Evolutionary conservation across 208 protist genomes (phyloP).

Genomic region (Crithidia bombi): DNA sequence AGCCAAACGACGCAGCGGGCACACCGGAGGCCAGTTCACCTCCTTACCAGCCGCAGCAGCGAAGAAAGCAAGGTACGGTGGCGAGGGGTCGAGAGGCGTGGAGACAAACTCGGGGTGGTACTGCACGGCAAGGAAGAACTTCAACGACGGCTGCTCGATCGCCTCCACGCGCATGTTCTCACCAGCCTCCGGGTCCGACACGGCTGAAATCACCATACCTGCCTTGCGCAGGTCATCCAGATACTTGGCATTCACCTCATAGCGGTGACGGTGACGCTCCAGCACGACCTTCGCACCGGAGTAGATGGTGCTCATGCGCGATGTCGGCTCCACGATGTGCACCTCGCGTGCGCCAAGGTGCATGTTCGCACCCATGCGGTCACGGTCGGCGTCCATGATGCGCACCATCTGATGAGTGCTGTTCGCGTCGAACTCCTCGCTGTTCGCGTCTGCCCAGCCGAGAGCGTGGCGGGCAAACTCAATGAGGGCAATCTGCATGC

Average conservation of each 20-base stretch:
- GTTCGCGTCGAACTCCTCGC: slow-evolving; percentile 93
- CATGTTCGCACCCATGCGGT: slow-evolving; percentile 98
- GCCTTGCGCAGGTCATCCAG: slow-evolving; percentile 86
- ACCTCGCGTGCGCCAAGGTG: slow-evolving; percentile 96
- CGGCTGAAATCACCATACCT: slow-evolving; percentile 93
- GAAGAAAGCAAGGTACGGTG: slow-evolving; percentile 97
- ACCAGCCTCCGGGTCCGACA: slow-evolving; percentile 84
- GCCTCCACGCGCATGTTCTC: slow-evolving; percentile 92
- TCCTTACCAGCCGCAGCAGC: slow-evolving; percentile 80
- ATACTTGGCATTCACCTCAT: slow-evolving; percentile 97
- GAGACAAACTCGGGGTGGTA: slow-evolving; percentile 99
- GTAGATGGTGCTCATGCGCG: slow-evolving; percentile 87
- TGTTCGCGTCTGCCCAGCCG: slow-evolving; percentile 92
- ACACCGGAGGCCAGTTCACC: slow-evolving; percentile 62
- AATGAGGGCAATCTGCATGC: slow-evolving; percentile 98
- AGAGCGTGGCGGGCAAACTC: slow-evolving; percentile 96
- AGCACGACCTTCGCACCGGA: slow-evolving; percentile 68
- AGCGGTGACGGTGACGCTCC: slow-evolving; percentile 98
- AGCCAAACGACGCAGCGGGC: slow-evolving; percentile 49
- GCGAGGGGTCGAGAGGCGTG: slow-evolving; percentile 94
- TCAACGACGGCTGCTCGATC: slow-evolving; percentile 77
- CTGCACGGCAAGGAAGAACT: slow-evolving; percentile 96
- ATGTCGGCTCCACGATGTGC: slow-evolving; percentile 70
- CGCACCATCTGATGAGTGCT: slow-evolving; percentile 93
- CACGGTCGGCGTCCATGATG: slow-evolving; percentile 97